These are phyloP conservation scores for Oryza meridionalis DNA, from an alignment of 176 grass and related monocot genomes.

Conservation along the genomic window DNA sequence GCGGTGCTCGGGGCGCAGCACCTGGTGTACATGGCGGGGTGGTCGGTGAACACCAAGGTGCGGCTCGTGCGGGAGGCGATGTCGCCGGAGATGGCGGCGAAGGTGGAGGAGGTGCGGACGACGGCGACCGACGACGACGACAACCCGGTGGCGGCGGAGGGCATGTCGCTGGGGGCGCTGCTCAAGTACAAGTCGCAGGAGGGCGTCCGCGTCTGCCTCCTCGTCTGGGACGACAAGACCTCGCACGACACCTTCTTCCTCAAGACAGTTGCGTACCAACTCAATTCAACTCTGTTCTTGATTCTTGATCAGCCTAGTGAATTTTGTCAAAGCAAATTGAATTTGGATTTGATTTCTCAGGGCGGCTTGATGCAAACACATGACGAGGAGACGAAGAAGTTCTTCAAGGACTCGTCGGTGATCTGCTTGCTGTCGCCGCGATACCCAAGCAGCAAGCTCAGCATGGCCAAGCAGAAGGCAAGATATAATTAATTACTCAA, in stretches of 20 bases:
- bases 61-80: slow-evolving; percentile 48
- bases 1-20: slow-evolving; percentile 67
- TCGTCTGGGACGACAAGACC: slow-evolving; percentile 79
- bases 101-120: slow-evolving; percentile 19
- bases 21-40: slow-evolving; percentile 84
- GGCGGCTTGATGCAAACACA: slow-evolving; percentile 59
- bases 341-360: slow-evolving; percentile 30
- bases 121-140: background rate
- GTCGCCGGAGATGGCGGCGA: slow-evolving; percentile 41
- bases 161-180: slow-evolving; percentile 57
- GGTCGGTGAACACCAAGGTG: slow-evolving; percentile 63
- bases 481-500: background rate
- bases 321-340: background rate
- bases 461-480: slow-evolving; percentile 76
- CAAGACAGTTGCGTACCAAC: slow-evolving; percentile 10
- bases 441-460: slow-evolving; percentile 67
- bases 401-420: slow-evolving; percentile 79
- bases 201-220: slow-evolving; percentile 73
- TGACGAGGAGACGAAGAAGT: slow-evolving; percentile 69
- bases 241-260: slow-evolving; percentile 46
- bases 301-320: too few species aligned
- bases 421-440: slow-evolving; percentile 75
- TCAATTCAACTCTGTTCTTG: background rate
- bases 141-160: slow-evolving; percentile 13
- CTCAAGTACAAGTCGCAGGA: slow-evolving; percentile 87